Evolutionary conservation across 495 filamentous ascomycete genomes (phyloP).

Genomic region (Aspergillus cristatus): DNA sequence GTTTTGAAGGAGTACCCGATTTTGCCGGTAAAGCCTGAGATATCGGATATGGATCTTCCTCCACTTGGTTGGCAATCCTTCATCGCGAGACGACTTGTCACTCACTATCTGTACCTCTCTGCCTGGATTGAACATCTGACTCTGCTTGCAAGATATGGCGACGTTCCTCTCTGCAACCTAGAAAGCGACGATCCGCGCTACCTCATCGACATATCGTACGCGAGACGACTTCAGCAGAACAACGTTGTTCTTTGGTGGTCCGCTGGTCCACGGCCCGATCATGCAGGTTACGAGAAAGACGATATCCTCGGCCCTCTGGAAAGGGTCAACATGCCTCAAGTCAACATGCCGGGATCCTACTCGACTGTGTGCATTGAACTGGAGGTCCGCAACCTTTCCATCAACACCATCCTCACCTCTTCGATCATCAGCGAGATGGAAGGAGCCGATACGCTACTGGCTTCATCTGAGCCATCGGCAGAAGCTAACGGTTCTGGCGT

Average conservation of each 20-base stretch:
- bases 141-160: slow-evolving; percentile 80
- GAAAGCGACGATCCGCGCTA: slow-evolving; percentile 90
- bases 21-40: slow-evolving; percentile 69
- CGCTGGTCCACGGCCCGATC: slow-evolving; percentile 71
- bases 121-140: slow-evolving; percentile 86
- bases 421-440: slow-evolving; percentile 97
- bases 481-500: slow-evolving; percentile 52
- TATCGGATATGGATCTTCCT: slow-evolving; percentile 76
- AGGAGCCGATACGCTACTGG: slow-evolving; percentile 56
- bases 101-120: slow-evolving; percentile 81
- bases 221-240: slow-evolving; percentile 78
- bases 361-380: slow-evolving; percentile 95
- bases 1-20: slow-evolving; percentile 77
- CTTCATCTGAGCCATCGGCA: slow-evolving; percentile 56
- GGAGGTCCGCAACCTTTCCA: slow-evolving; percentile 86
- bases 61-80: slow-evolving; percentile 92
- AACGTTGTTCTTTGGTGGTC: slow-evolving; percentile 99
- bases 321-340: slow-evolving; percentile 84
- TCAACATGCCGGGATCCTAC: slow-evolving; percentile 89
- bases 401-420: slow-evolving; percentile 95
- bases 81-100: slow-evolving; percentile 74
- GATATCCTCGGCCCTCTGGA: slow-evolving; percentile 78
- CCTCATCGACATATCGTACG: slow-evolving; percentile 93
- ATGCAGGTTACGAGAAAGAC: slow-evolving; percentile 93
- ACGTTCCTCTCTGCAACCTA: slow-evolving; percentile 90